Conservation (phyloP, 257 asterid species). For the Solanum arcanum region DNA sequence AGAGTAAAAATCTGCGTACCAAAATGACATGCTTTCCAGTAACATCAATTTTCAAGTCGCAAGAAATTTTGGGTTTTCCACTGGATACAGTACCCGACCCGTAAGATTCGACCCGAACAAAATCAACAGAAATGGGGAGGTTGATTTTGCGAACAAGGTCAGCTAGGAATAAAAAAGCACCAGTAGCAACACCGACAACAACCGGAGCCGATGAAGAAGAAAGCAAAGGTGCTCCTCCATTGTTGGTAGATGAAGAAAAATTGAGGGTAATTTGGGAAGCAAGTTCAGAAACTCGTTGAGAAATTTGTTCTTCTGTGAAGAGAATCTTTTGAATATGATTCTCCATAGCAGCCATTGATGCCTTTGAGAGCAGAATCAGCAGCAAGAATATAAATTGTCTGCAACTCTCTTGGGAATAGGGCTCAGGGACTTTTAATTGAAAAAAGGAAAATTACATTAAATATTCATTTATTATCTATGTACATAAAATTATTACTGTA, state of each 20-base stretch:
- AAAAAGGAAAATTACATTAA: background rate
- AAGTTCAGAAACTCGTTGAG: constrained; percentile 43
- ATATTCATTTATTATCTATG: too few species aligned
- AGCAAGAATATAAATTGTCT: background rate
- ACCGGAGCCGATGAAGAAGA: constrained; percentile 26
- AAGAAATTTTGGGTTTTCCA: constrained; percentile 56
- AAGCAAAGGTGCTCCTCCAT: background rate
- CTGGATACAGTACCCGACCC: constrained; percentile 76
- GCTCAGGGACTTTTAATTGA: background rate
- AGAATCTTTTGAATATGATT: constrained; percentile 39
- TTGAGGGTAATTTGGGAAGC: constrained; percentile 53
- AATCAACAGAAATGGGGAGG: constrained; percentile 57
- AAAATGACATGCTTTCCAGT: constrained; percentile 69
- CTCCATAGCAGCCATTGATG: constrained; percentile 8
- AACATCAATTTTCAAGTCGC: constrained; percentile 61
- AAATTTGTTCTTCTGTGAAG: constrained; percentile 42
- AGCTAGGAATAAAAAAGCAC: constrained; percentile 76
- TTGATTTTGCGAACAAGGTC: constrained; percentile 68
- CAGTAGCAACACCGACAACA: constrained; percentile 87
- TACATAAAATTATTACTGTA: too few species aligned
- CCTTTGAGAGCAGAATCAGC: background rate
- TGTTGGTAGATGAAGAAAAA: constrained; percentile 9
- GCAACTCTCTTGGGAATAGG: background rate
- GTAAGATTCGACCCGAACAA: constrained; percentile 68
- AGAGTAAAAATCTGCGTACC: constrained; percentile 14